These are phyloP conservation scores for Geotrichum bryndzae DNA, from an alignment of 1,139 yeast genomes.

Conservation along the genomic window DNA sequence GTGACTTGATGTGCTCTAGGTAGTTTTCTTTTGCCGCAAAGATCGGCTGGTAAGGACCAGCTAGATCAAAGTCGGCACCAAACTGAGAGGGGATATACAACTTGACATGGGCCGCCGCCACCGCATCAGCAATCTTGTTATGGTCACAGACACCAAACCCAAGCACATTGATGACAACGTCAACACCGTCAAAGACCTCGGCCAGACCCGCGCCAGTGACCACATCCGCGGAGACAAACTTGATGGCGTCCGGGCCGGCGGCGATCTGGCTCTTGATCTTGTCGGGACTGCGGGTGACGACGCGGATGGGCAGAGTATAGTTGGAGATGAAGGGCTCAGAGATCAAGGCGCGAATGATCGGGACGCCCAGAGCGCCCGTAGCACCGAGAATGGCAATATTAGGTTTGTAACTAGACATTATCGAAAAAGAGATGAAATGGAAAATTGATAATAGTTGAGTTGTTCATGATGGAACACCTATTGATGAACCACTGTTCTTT, in stretches of 20 bases:
- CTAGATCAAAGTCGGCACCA: conserved; percentile 42
- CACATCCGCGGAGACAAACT: conserved; percentile 24
- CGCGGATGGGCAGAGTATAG: conserved; percentile 46
- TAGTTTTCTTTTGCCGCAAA: conserved; percentile 40
- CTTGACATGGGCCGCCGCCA: conserved; percentile 41
- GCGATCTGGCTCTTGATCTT: conserved; percentile 38
- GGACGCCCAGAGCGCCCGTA: conserved; percentile 48
- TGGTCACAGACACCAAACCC: conserved; percentile 28
- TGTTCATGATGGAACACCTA: no score
- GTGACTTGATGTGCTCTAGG: conserved; percentile 39
- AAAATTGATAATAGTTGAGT: background rate
- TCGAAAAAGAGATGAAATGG: background rate
- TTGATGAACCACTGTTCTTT: no score
- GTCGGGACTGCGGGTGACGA: conserved; percentile 44
- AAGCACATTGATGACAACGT: conserved; percentile 47
- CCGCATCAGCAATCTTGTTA: conserved; percentile 35
- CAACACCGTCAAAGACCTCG: conserved; percentile 43
- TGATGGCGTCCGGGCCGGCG: conserved; percentile 26
- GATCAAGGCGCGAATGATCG: conserved; percentile 43
- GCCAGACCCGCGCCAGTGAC: conserved; percentile 28
- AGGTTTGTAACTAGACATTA: conserved; percentile 4
- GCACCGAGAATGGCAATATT: conserved; percentile 49
- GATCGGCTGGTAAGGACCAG: conserved; percentile 36
- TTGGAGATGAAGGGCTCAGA: conserved; percentile 42
- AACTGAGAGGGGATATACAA: conserved; percentile 59